Conservation (phyloP, 345 rosid genomes). For the Heritiera fomes region DNA sequence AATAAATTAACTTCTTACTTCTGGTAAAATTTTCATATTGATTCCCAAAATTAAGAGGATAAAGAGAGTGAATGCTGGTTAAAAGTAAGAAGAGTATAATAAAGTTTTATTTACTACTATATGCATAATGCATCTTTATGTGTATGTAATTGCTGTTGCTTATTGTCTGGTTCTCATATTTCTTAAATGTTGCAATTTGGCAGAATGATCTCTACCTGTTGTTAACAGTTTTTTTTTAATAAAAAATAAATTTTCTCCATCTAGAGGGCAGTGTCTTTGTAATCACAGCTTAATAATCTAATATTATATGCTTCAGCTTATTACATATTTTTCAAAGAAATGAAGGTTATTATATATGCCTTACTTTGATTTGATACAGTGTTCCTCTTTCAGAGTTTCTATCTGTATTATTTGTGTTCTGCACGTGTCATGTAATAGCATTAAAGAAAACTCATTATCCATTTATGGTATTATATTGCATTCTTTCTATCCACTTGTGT, state of each 20-base stretch:
- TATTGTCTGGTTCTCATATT: neutral
- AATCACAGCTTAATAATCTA: neutral
- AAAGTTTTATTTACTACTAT: neutral
- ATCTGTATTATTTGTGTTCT: neutral
- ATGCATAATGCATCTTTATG: neutral
- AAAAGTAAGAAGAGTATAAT: neutral
- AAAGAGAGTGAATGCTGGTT: neutral
- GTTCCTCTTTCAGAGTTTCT: neutral
- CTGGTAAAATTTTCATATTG: neutral
- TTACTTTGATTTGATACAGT: neutral
- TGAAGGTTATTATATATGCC: neutral
- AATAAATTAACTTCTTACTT: neutral
- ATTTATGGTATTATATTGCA: constrained; percentile 1
- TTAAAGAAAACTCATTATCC: neutral
- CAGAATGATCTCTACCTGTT: neutral
- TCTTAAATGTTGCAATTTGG: neutral
- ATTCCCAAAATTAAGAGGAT: neutral
- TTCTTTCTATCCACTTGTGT: constrained; percentile 11
- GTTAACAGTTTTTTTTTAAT: neutral
- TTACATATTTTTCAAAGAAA: neutral
- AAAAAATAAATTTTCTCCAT: neutral
- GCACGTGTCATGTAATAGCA: neutral
- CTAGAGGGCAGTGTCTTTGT: neutral
- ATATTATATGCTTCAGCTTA: neutral
- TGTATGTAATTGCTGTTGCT: neutral